Percentiles rank a stretch among this genome's conserved stretches.
phyloP scores from a whole-genome alignment of 148 eudicot genomes.

The Vaccinium myrtillus region DNA sequence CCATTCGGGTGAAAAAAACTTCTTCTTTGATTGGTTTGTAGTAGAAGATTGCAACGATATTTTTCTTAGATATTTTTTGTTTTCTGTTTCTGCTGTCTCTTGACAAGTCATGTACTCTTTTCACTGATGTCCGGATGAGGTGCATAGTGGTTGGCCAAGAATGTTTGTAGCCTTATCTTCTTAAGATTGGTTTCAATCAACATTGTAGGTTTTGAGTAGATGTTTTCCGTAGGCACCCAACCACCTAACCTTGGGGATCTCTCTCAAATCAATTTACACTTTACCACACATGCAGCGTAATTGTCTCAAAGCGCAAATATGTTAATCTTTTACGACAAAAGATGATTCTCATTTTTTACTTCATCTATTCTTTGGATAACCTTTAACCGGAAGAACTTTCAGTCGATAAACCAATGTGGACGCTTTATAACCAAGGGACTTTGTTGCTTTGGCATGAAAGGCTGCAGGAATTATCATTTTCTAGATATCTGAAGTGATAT shows the following conservation, averaged over 20 bases:
- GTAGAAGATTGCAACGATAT: conserved; percentile 13
- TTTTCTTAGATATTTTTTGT: background rate
- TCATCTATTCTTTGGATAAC: background rate
- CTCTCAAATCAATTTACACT: background rate
- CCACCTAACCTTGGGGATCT: background rate
- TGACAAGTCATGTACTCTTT: background rate
- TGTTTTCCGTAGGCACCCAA: background rate
- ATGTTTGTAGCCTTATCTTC: conserved; percentile 6
- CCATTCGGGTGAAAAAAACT: conserved; percentile 7
- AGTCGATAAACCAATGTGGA: background rate
- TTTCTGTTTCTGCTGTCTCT: background rate
- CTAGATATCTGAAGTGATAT: background rate
- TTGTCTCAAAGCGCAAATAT: background rate
- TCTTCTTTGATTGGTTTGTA: conserved; percentile 10
- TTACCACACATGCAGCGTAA: background rate
- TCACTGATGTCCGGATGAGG: background rate
- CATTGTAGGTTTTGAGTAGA: background rate
- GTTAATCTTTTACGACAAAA: background rate
- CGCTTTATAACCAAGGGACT: background rate
- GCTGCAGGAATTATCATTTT: background rate
- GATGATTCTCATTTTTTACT: too few species aligned
- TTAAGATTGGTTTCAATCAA: background rate
- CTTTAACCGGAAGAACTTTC: background rate
- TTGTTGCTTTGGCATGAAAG: background rate
- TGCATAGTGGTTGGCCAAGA: background rate